Conservation (phyloP, 2,329 filamentous ascomycete genomes). For the Calcarisporium arbuscula region DNA sequence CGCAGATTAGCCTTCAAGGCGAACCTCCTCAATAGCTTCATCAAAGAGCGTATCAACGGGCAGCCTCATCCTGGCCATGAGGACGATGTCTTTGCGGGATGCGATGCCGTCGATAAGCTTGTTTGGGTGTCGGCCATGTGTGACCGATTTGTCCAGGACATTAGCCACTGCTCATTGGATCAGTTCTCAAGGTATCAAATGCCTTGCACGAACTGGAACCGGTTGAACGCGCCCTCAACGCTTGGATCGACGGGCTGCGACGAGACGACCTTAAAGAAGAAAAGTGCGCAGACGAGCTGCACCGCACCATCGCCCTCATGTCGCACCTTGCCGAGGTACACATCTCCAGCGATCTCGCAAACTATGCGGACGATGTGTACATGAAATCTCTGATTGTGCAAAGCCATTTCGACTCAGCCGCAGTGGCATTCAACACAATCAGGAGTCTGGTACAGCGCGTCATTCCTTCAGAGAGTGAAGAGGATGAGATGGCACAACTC, state of each 20-base stretch:
- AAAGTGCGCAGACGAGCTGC: slow-evolving; percentile 73
- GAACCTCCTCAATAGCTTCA: slow-evolving; percentile 66
- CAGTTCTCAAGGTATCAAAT: slow-evolving; percentile 74
- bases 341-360: slow-evolving; percentile 61
- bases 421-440: slow-evolving; percentile 57
- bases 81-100: slow-evolving; percentile 73
- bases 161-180: slow-evolving; percentile 69
- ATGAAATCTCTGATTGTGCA: slow-evolving; percentile 74
- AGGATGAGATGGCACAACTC: slow-evolving; percentile 61
- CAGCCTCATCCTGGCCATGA: slow-evolving; percentile 62
- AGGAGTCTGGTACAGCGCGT: slow-evolving; percentile 62
- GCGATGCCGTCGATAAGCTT: slow-evolving; percentile 78
- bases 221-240: slow-evolving; percentile 81
- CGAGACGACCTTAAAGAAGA: slow-evolving; percentile 81
- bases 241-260: slow-evolving; percentile 78
- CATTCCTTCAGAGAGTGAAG: slow-evolving; percentile 40
- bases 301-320: slow-evolving; percentile 79
- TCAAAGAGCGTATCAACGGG: slow-evolving; percentile 70
- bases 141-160: slow-evolving; percentile 73
- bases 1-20: slow-evolving; percentile 86
- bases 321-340: slow-evolving; percentile 80
- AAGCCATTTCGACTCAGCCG: slow-evolving; percentile 73
- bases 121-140: slow-evolving; percentile 80
- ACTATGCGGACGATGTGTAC: slow-evolving; percentile 71
- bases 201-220: slow-evolving; percentile 84